Base-by-base conservation (phyloP, 768 basidiomycete species). In the Udeniomyces megalosporus region DNA sequence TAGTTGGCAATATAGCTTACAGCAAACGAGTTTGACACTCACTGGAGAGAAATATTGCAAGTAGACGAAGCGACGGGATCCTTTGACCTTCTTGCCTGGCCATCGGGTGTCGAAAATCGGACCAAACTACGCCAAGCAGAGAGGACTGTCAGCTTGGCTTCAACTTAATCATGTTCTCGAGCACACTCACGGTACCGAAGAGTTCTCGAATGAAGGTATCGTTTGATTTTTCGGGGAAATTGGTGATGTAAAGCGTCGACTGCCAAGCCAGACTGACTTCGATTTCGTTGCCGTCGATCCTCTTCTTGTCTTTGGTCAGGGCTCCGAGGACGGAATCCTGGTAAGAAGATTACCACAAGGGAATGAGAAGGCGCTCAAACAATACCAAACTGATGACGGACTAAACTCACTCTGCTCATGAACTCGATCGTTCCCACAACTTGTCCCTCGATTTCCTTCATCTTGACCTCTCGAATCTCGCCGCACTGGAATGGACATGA, bases 21-120 rank as follows among this genome's bases (percentile, higher is more conserved):
- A 22, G 15, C 54, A 22, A 14, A 62, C n/a, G 50, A 28, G 59
- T 26, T 60, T 20, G 32, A 45, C 38, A 76, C 85, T 56, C 61
- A 89, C 92, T 0, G 88, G 87, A 22, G 82, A 82, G 1, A 84
- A 84, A 70, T 81, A 96, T 66, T 97, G 95, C 1, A 99, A 78
- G 72, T 97, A 99, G 69, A 88, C 91, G 73, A 99, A 97, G 47
- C 95, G 80, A 38, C 95, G 77, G 2, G 86, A 85, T 61, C 76
- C 82, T 74, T 91, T 93, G 78, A 89, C 91, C 71, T 95, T 95
- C 71, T 92, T 92, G 74, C 89, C 92, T 5, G 95, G 95, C 93
- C 93, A 97, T 34, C 95, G 85, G 20, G 90, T 86, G 66, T 97
- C 92, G 64, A 97, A 87, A 58, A 99, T 80, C 4, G 79, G 80